phyloP scores from a whole-genome alignment of 139 green algal genomes.

The Chlamydomonas sp. region DNA sequence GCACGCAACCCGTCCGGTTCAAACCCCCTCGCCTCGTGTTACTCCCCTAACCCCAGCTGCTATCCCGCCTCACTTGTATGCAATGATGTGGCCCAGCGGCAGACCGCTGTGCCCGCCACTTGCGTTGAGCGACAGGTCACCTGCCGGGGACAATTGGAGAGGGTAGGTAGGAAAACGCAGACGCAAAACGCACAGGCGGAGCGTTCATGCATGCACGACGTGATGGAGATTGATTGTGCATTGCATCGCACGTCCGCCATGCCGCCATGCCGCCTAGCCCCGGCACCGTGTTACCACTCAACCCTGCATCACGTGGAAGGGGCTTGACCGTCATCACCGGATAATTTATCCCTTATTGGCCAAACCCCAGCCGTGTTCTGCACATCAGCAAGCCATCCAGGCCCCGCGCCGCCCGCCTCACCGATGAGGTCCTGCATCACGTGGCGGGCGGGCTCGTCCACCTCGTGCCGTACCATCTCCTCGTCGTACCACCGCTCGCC shows the following conservation, averaged over 20 bases:
- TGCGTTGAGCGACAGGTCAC: conserved; percentile 61
- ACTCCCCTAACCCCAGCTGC: not conserved
- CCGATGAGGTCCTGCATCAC: conserved; percentile 79
- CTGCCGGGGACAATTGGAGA: not conserved
- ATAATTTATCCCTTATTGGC: no score
- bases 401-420: conserved; percentile 28
- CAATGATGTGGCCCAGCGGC: conserved; percentile 65
- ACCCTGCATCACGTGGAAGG: no score
- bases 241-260: no score
- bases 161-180: not conserved
- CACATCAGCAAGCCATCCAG: not conserved
- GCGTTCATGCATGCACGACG: not conserved
- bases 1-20: no score
- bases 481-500: conserved; percentile 57
- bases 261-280: no score
- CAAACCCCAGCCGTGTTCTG: not conserved
- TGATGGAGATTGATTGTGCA: no score
- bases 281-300: no score
- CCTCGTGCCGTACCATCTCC: conserved; percentile 61
- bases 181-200: not conserved
- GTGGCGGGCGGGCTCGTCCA: conserved; percentile 81
- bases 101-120: conserved; percentile 60
- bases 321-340: no score
- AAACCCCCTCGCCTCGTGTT: no score
- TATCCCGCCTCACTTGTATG: not conserved